These are phyloP conservation scores for Saposhnikovia divaricata DNA, from an alignment of 129 eudicot genomes.

Conservation along the genomic window DNA sequence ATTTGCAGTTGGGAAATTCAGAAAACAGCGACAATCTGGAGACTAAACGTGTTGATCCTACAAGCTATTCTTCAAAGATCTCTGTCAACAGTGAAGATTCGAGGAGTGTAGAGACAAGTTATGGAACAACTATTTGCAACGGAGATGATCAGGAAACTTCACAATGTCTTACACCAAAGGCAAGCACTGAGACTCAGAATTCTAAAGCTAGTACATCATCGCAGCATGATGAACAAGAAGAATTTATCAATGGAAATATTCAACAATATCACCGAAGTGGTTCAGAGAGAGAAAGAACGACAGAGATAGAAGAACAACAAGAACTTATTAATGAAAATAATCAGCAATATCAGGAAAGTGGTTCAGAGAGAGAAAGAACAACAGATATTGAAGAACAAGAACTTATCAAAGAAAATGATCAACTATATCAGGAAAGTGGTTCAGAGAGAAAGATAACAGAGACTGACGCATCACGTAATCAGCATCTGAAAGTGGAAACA, in stretches of 20 bases:
- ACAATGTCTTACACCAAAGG: constrained; percentile 30
- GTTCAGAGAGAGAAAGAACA: constrained; percentile 16
- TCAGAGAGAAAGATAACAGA: constrained; percentile 16
- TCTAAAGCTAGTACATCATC: constrained; percentile 26
- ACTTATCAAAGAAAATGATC: constrained; percentile 14
- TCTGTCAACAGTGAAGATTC: constrained; percentile 58
- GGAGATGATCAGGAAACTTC: constrained; percentile 42
- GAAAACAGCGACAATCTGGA: constrained; percentile 41
- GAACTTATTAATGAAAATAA: constrained; percentile 19
- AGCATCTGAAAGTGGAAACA: constrained; percentile 18
- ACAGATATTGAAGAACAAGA: constrained; percentile 31
- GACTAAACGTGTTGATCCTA: constrained; percentile 94
- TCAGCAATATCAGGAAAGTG: constrained; percentile 26
- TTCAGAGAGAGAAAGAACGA: constrained; percentile 3
- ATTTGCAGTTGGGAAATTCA: constrained; percentile 28
- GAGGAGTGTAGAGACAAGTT: constrained; percentile 41
- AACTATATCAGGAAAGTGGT: constrained; percentile 25
- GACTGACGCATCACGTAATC: constrained; percentile 3
- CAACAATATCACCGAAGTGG: constrained; percentile 12
- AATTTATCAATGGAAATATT: constrained; percentile 33
- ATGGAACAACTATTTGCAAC: constrained; percentile 31
- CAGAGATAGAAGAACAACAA: constrained; percentile 32
- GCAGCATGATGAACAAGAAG: constrained; percentile 36
- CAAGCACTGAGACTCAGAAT: constrained; percentile 18
- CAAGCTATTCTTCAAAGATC: constrained; percentile 57